Base-by-base conservation (phyloP, 768 basidiomycete genomes). In the Chalciporus pseudorubinellus region DNA sequence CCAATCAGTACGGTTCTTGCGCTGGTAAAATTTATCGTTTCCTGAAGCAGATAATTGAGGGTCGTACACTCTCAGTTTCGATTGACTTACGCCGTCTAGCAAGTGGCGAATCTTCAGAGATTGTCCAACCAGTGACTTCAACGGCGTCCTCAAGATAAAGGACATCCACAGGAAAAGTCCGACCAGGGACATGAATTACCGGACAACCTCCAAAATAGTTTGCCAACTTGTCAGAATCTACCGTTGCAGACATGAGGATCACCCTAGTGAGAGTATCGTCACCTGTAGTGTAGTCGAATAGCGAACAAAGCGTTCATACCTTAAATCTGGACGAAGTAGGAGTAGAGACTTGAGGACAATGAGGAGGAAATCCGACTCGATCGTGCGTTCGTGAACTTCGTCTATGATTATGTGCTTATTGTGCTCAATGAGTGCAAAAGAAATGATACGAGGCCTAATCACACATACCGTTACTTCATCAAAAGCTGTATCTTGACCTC, bases 331-430 rank as follows among this genome's bases (percentile, higher is more conserved):
- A 21, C 91, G 79, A 56, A 86, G 81, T 48, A 77, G 70, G 46
- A 97, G 69, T 29, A 98, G 72, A 14, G 89, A 85, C 69, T 92
- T 93, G 47, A 99, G 77, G 6, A 98, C 92, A 58, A 98, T 92
- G 28, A 99, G 75, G 28, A 99, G 78, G 72, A 99, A 99, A 68
- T 98, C 95, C 0, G 92, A 95, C 65, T 99, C 95, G 58, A 99
- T 97, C 7, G 87, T 92, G 19, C 95, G 85, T 73, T 99, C 95
- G 62, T 99, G 95, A 42, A 97, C 92, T 85, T 99, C 95, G 59
- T 99, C 95, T 39, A 98, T 87, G 52, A 99, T 87, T 64, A 99
- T 85, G 63, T 97, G 94, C 91, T 93, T 46, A 16, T 33, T 55
- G 47, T 33, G 20, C 14, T 12, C 21, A 44, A 19, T 57, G 39